Conservation (phyloP, 169 alveolate species). For the Eimeria mitis region DNA sequence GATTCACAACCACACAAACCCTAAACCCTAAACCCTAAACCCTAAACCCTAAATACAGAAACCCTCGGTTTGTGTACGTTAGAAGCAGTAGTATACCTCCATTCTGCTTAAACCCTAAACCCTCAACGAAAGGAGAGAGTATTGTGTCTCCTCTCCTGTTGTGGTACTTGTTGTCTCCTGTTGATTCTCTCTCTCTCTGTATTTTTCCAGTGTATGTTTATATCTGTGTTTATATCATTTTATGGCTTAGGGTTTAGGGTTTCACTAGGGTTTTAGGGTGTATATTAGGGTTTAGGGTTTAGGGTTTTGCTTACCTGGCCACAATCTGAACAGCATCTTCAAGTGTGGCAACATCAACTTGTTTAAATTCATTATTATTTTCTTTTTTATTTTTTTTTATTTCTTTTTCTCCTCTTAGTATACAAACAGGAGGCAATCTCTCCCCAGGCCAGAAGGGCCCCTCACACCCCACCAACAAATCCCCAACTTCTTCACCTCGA, state of each 20-base stretch:
- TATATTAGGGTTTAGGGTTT: neutral
- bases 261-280: neutral
- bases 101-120: neutral
- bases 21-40: neutral
- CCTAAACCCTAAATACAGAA: neutral
- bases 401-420: neutral
- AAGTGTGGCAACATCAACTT: neutral
- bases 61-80: neutral
- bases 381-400: neutral
- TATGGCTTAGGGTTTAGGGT: neutral
- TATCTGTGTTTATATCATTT: neutral
- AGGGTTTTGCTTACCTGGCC: slow-evolving; percentile 14
- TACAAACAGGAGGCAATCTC: slow-evolving; percentile 39
- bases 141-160: neutral
- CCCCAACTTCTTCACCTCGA: slow-evolving; percentile 46
- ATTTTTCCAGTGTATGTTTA: neutral
- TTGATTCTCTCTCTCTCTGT: neutral
- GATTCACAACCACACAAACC: neutral
- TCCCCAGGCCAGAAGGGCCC: slow-evolving; percentile 42
- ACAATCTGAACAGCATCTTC: slow-evolving; percentile 46
- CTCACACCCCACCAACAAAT: slow-evolving; percentile 37
- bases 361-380: neutral
- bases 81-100: neutral
- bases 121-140: neutral
- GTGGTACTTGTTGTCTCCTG: neutral